Base-by-base conservation (phyloP, 371 early-diverging fungal species). In the Dinochytrium kinnereticum region DNA sequence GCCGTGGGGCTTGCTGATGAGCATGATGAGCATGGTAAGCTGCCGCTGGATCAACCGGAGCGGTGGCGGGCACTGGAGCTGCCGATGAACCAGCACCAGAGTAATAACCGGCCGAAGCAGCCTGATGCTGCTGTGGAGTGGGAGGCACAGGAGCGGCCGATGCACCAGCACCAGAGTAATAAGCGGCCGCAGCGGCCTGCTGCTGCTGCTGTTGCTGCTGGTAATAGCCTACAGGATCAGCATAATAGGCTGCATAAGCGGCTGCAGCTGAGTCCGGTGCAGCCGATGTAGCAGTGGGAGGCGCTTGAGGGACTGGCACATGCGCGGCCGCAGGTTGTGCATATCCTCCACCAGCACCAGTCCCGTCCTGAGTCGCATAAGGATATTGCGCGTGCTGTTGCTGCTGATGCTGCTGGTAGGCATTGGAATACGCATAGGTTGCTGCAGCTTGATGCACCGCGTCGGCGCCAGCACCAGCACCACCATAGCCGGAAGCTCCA, bases 201-300 rank as follows among this genome's bases (percentile, higher is more conserved):
- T 30, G 57, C 30, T 30, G 57, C 64, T 57, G 57, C 31, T 64
- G 64, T 24, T 64, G 64, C 34, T 64, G 64, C 24, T 64, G 64
- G 36, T 33, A 64, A 15, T 64, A 36, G 19, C 24, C 7, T 57
- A 26, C 57, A 21, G 26, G 57, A 26, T 57, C n/a, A 30, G 57
- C 21, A 26, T 55, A 55, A 55, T 55, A 55, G 21, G 57, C 57
- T 17, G 57, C 57, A 55, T 55, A 55, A 55, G 7, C 15, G 24
- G 57, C 57, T 30, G 57, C 57, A 7, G 15, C 57, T 30, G 57
- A 10, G 24, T 55, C 26, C 10, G 57, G 57, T 5, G 10, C 57
- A 7, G 26, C 57, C 7, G 57, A 10, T 15, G 7, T 30, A 26
- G 57, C 57, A 26, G 49, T 49, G 15, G 49, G n/a, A n/a, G n/a